Percentiles rank a stretch among this genome's conserved stretches.
Evolutionary conservation across 805 yeast species (phyloP).

Genomic region (Jamesozyma lodderae): DNA sequence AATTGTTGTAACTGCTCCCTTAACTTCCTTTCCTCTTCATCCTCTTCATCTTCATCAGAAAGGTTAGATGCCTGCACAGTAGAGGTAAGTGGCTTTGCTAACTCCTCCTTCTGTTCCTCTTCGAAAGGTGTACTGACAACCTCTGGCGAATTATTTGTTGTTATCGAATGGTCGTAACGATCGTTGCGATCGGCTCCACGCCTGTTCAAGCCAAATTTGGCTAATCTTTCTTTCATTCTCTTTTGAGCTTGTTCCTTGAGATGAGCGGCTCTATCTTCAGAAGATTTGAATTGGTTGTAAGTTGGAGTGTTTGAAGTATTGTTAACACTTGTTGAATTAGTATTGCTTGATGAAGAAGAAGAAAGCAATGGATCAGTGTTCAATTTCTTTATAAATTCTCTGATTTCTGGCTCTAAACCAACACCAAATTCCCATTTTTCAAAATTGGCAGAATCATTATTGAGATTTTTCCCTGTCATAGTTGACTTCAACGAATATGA

Average conservation of each 20-base stretch:
- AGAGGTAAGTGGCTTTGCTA: background rate
- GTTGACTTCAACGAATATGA: constrained; percentile 33
- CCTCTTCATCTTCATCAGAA: constrained; percentile 28
- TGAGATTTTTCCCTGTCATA: constrained; percentile 17
- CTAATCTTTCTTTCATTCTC: constrained; percentile 78
- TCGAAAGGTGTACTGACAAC: constrained; percentile 4
- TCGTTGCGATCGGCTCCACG: constrained; percentile 11
- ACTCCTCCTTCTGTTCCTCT: background rate
- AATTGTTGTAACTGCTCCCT: constrained; percentile 33
- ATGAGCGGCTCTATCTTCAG: constrained; percentile 63
- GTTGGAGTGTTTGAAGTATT: background rate
- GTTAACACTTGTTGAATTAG: constrained; percentile 3
- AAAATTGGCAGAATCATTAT: constrained; percentile 40
- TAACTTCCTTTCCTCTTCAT: constrained; percentile 40
- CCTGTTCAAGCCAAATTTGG: constrained; percentile 63
- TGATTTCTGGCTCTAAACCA: constrained; percentile 60
- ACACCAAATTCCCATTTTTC: constrained; percentile 76
- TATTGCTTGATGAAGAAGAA: background rate
- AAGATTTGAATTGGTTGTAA: constrained; percentile 33
- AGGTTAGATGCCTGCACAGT: constrained; percentile 8
- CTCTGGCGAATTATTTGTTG: constrained; percentile 1
- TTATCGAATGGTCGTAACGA: constrained; percentile 5
- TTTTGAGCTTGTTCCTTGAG: constrained; percentile 75
- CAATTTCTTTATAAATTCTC: constrained; percentile 50
- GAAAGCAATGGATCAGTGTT: constrained; percentile 13